Percentiles rank a stretch among this genome's conserved stretches.
Conservation (phyloP, 345 rosid genomes). For the Aquilaria yunnanensis region DNA sequence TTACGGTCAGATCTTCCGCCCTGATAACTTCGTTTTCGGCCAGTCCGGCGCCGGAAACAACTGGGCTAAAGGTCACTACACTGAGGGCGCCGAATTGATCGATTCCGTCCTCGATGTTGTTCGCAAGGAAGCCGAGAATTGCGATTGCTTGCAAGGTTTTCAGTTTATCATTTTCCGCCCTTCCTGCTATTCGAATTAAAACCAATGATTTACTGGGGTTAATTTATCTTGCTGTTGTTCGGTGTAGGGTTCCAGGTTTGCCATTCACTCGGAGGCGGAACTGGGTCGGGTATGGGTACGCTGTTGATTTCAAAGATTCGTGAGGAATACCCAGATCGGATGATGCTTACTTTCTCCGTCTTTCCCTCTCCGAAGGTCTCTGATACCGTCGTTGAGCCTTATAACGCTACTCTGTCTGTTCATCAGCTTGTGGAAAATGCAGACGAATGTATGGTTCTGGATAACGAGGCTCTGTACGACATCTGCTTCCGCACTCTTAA, state of each 20-base stretch:
- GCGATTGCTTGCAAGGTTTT: slow-evolving; percentile 30
- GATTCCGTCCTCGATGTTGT: slow-evolving; percentile 35
- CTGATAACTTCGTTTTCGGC: too few species aligned
- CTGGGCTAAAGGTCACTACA: slow-evolving; percentile 14
- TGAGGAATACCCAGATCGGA: slow-evolving; percentile 67
- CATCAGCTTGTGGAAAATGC: slow-evolving; percentile 66
- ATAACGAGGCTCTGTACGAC: slow-evolving; percentile 25
- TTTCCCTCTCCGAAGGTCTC: slow-evolving; percentile 18
- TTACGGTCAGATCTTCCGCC: slow-evolving; percentile 5
- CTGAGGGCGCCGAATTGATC: slow-evolving; percentile 33
- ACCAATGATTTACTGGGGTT: not conserved
- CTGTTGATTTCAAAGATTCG: slow-evolving; percentile 60
- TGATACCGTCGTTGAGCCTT: slow-evolving; percentile 70
- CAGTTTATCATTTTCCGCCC: not conserved
- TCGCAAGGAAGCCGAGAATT: slow-evolving; percentile 32
- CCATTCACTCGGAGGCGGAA: slow-evolving; percentile 65
- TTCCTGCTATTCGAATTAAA: not conserved
- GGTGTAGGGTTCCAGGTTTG: slow-evolving; percentile 55
- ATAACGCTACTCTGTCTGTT: slow-evolving; percentile 59
- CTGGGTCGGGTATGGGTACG: slow-evolving; percentile 66
- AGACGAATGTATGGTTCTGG: slow-evolving; percentile 54
- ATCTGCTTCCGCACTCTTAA: slow-evolving; percentile 64
- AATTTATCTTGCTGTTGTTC: not conserved
- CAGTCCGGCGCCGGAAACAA: too few species aligned
- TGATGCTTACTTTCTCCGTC: slow-evolving; percentile 73